Evolutionary conservation across 345 rosid species (phyloP), one percentile per base, ranked within the genome.

Genomic region (Syzygium oleosum): DNA sequence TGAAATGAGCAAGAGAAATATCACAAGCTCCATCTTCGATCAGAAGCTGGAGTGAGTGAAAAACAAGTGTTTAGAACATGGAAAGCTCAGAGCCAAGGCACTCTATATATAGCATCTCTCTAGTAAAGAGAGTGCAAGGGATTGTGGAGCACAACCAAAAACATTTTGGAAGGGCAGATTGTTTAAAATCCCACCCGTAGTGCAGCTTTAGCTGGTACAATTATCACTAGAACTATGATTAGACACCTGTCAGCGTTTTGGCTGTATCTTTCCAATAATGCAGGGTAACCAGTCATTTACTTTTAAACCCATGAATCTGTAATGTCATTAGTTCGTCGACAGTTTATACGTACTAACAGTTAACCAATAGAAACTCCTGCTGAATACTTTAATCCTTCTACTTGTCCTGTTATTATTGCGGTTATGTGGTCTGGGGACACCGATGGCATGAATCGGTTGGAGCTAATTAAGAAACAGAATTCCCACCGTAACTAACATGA

Each of bases 1-100:
- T 73, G 49, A 73, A 56, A 85, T 78, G 85, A 91, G 52, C 65
- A 90, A 16, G 52, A 87, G 59, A 68, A 86, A 41, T 31, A 90
- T 12, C 41, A 89, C 61, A 73, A 86, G 52, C 89, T 88, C 86
- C 89, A 90, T 93, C 49, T 38, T 78, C 29, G 52, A 49, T 29
- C 83, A 27, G 83, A 58, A n/a, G 88, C 83, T 73, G 49, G 43
- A 73, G 54, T 3, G 88, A 86, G 52, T 41, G 55, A 86, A 49
- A 73, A 19, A 19, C 73, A 43, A 58, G 53, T 23, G 78, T 51
- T 29, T 4, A 41, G 38, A 58, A 73, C 49, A 38, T 38, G 49
- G 83, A 73, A 73, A 73, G 27, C 27, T 73, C 83, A 34, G 83
- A 38, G 49, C 83, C 22, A 51, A 25, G 31, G 65, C 31, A 38